Conservation (phyloP, 1,284 basidiomycete species). For the Somion occarium region DNA sequence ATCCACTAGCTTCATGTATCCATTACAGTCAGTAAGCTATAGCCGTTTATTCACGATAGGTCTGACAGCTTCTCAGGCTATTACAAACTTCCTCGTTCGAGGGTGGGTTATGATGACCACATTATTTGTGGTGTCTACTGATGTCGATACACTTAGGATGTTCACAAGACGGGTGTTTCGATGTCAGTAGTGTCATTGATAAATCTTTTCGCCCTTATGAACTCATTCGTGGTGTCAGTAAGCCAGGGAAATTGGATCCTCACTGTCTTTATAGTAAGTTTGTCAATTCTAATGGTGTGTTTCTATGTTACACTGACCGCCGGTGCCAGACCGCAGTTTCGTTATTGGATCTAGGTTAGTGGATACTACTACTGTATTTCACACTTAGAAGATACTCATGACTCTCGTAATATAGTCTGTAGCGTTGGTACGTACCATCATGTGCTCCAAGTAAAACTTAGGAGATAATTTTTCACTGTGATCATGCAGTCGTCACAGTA, state of each 20-base stretch:
- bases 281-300: neutral
- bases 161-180: slow-evolving; percentile 20
- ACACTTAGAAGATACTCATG: neutral
- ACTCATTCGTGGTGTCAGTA: slow-evolving; percentile 4
- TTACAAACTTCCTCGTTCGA: slow-evolving; percentile 9
- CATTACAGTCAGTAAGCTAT: no score
- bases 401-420: slow-evolving; percentile 10
- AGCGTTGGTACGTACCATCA: slow-evolving; percentile 17
- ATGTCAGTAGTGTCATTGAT: slow-evolving; percentile 11
- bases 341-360: slow-evolving; percentile 19
- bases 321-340: slow-evolving; percentile 15
- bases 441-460: no score
- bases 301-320: neutral
- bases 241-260: slow-evolving; percentile 15
- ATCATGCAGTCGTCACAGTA: slow-evolving; percentile 14
- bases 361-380: neutral
- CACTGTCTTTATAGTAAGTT: slow-evolving; percentile 14
- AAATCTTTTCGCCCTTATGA: neutral
- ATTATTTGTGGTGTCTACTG: neutral
- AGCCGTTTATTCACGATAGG: no score
- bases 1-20: slow-evolving; percentile 2
- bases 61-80: neutral
- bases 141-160: slow-evolving; percentile 14
- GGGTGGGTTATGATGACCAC: slow-evolving; percentile 12
- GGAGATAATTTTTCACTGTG: neutral